Evolutionary conservation across 208 protist genomes (phyloP).

Genomic region (Trichomonas vaginalis): DNA sequence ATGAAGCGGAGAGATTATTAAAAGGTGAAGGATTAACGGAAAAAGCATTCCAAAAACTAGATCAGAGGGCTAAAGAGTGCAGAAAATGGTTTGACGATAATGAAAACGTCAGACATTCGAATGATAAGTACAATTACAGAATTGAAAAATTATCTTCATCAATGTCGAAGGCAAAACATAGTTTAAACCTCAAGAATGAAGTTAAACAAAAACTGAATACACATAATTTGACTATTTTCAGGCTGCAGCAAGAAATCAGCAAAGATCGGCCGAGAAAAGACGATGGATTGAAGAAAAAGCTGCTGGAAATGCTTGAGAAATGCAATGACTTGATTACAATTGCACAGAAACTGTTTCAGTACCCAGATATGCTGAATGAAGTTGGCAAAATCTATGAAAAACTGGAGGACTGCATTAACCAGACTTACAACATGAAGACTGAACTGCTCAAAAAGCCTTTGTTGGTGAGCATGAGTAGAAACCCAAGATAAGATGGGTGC

Average conservation of each 20-base stretch:
- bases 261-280: neutral
- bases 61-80: neutral
- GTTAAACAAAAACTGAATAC: neutral
- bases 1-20: neutral
- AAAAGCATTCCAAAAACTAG: neutral
- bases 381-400: neutral
- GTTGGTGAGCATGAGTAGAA: no score
- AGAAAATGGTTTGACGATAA: neutral
- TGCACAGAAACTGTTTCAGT: neutral
- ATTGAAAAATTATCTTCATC: neutral
- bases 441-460: no score
- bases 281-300: neutral
- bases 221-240: neutral
- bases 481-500: no score
- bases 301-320: neutral
- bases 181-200: neutral
- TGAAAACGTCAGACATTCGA: neutral
- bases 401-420: no score
- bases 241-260: neutral
- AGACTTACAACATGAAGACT: no score
- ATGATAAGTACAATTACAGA: neutral
- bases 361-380: neutral
- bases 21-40: neutral
- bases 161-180: neutral
- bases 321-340: neutral